Evolutionary conservation across 345 rosid species (phyloP).

Genomic region (Rubroshorea leprosula): DNA sequence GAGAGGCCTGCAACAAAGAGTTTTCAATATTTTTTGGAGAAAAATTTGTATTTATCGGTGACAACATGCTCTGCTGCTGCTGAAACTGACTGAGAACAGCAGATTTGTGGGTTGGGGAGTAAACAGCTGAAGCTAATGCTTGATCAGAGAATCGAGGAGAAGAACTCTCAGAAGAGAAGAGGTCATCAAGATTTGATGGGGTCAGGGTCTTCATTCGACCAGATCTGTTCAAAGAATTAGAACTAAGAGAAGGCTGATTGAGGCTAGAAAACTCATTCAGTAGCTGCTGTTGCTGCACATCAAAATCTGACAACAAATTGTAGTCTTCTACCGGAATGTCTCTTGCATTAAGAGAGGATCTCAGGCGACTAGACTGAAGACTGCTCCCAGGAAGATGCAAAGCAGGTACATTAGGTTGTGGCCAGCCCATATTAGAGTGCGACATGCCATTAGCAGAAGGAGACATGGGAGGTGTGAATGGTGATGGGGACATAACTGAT

Average conservation of each 20-base stretch:
- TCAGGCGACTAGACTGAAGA: constrained; percentile 78
- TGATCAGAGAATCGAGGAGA: constrained; percentile 62
- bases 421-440: constrained; percentile 68
- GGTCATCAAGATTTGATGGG: constrained; percentile 78
- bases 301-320: constrained; percentile 60
- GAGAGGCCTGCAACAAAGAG: constrained; percentile 43
- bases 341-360: constrained; percentile 76
- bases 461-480: constrained; percentile 82
- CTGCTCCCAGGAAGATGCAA: constrained; percentile 78
- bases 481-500: constrained; percentile 74
- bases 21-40: constrained; percentile 61
- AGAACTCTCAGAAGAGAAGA: constrained; percentile 53
- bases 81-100: constrained; percentile 56
- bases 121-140: constrained; percentile 26
- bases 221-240: constrained; percentile 51
- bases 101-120: constrained; percentile 59
- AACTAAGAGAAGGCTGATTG: constrained; percentile 38
- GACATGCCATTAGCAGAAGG: constrained; percentile 72
- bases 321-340: constrained; percentile 63
- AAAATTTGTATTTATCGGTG: constrained; percentile 63
- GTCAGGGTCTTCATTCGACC: constrained; percentile 69
- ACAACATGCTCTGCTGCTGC: constrained; percentile 71
- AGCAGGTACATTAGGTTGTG: constrained; percentile 83
- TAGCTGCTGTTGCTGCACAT: constrained; percentile 66
- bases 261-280: constrained; percentile 53